These are phyloP conservation scores for Cordyceps farinosa DNA, from an alignment of 2,329 filamentous ascomycete species.

Conservation along the genomic window DNA sequence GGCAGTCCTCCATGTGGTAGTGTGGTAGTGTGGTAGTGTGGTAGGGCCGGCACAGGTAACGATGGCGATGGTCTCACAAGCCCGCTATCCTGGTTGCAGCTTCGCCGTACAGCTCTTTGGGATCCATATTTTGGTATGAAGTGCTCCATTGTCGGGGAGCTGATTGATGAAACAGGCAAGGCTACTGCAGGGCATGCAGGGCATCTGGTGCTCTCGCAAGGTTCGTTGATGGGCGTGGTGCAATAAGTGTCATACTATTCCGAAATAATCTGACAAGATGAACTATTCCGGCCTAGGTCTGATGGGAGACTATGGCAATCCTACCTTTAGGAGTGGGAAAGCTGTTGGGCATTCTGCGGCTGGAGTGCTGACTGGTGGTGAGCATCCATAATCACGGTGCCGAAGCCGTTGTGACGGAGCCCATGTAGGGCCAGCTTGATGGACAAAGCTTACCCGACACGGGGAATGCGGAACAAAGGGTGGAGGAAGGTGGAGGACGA, in stretches of 20 bases:
- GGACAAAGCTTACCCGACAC: slow-evolving; percentile 12
- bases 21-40: slow-evolving; percentile 13
- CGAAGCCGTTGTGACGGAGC: slow-evolving; percentile 11
- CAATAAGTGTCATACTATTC: slow-evolving; percentile 7
- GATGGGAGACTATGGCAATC: slow-evolving; percentile 13
- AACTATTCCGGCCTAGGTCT: slow-evolving; percentile 15
- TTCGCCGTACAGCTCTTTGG: slow-evolving; percentile 7
- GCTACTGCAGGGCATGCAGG: slow-evolving; percentile 10
- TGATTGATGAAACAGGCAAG: slow-evolving; percentile 11
- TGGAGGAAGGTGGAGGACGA: background rate
- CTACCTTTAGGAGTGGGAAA: background rate
- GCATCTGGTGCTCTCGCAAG: background rate
- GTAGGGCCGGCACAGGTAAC: slow-evolving; percentile 1
- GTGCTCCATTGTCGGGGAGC: background rate
- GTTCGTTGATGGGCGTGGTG: background rate
- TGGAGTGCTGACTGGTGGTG: background rate
- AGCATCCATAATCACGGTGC: slow-evolving; percentile 13
- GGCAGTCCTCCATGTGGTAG: slow-evolving; percentile 10
- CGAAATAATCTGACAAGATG: slow-evolving; percentile 16
- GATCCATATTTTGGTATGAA: slow-evolving; percentile 9
- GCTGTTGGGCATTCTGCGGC: background rate
- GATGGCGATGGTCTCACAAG: slow-evolving; percentile 14
- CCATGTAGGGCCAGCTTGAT: slow-evolving; percentile 9
- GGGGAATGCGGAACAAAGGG: slow-evolving; percentile 2
- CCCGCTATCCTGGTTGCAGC: slow-evolving; percentile 10